These are phyloP conservation scores for Salinomyces thailandicus DNA, from an alignment of 2,329 filamentous ascomycete species.

Conservation along the genomic window DNA sequence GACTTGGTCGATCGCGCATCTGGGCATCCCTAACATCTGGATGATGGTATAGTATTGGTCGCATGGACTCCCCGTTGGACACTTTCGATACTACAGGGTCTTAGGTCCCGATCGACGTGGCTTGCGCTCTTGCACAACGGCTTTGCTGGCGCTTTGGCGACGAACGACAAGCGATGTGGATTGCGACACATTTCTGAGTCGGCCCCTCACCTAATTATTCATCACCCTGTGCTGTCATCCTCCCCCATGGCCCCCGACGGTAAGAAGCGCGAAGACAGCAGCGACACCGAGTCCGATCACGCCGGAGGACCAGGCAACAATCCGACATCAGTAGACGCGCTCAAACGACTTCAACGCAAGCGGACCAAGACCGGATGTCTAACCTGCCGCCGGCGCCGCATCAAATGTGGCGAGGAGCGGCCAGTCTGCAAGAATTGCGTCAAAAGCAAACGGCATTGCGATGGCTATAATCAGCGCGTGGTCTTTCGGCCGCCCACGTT, in stretches of 20 bases:
- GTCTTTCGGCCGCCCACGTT: slow-evolving; percentile 67
- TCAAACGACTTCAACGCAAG: slow-evolving; percentile 36
- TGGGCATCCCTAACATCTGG: too few species aligned
- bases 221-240: neutral
- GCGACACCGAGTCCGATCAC: neutral
- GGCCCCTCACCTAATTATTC: neutral
- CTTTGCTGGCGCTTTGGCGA: neutral
- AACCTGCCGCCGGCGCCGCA: slow-evolving; percentile 86
- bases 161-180: neutral
- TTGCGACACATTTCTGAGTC: neutral
- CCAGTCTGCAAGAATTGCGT: slow-evolving; percentile 75
- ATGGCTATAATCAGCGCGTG: slow-evolving; percentile 73
- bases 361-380: slow-evolving; percentile 88
- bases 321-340: slow-evolving; percentile 18
- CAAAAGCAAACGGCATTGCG: slow-evolving; percentile 74
- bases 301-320: slow-evolving; percentile 11
- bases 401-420: slow-evolving; percentile 90
- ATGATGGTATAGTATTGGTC: too few species aligned
- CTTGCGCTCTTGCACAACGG: neutral
- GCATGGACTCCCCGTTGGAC: too few species aligned
- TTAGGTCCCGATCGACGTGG: neutral
- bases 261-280: slow-evolving; percentile 1
- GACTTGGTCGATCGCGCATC: neutral
- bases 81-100: too few species aligned
- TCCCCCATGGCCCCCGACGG: slow-evolving; percentile 3